Conservation (phyloP, 148 eudicot species). For the Vaccinium corymbosum region DNA sequence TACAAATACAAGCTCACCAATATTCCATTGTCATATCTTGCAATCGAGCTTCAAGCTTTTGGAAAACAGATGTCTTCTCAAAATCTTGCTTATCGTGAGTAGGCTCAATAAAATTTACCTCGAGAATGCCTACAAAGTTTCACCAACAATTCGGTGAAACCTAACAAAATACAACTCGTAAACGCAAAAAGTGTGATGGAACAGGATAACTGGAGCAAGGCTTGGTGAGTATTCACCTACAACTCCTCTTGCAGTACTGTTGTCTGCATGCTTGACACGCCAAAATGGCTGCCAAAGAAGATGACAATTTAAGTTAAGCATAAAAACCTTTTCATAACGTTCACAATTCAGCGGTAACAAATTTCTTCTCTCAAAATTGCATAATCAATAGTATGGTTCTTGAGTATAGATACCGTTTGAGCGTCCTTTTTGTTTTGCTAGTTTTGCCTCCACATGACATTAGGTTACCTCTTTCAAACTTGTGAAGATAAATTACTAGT, state of each 20-base stretch:
- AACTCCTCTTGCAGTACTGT: slow-evolving; percentile 52
- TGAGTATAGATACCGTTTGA: not conserved
- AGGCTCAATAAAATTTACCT: slow-evolving; percentile 60
- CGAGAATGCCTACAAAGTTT: slow-evolving; percentile 42
- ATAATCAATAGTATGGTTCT: not conserved
- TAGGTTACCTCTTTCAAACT: not conserved
- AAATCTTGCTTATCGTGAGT: slow-evolving; percentile 65
- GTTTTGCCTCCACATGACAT: not conserved
- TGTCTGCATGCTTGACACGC: slow-evolving; percentile 28
- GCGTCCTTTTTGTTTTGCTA: not conserved
- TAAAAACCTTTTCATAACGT: not conserved
- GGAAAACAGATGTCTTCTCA: slow-evolving; percentile 60
- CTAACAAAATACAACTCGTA: not conserved
- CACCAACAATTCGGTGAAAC: not conserved
- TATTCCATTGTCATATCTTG: slow-evolving; percentile 62
- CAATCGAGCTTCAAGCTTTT: slow-evolving; percentile 57
- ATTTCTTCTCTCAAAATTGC: not conserved
- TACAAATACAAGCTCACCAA: slow-evolving; percentile 38
- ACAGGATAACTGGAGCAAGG: not conserved
- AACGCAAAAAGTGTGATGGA: not conserved
- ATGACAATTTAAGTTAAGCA: slow-evolving; percentile 11
- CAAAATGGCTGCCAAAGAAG: slow-evolving; percentile 54
- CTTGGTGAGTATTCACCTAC: slow-evolving; percentile 38
- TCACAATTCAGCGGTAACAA: not conserved
- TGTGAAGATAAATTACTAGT: not conserved